Percentiles rank a stretch among this genome's conserved stretches.
phyloP scores from a whole-genome alignment of 2,329 filamentous ascomycete species.

The Canariomyces notabilis region DNA sequence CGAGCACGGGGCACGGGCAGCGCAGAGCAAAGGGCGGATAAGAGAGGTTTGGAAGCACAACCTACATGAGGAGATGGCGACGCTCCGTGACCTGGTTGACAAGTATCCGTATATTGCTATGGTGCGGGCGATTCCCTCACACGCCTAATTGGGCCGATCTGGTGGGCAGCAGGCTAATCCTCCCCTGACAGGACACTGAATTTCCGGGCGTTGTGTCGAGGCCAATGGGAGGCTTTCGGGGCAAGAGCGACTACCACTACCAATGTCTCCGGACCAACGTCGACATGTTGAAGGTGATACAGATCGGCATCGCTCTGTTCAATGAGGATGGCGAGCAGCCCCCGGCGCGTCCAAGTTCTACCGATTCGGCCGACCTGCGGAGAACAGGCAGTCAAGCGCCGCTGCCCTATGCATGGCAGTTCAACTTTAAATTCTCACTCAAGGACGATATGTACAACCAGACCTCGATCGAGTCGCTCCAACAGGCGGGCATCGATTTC shows the following conservation, averaged over 20 bases:
- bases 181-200: conserved; percentile 71
- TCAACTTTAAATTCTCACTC: conserved; percentile 96
- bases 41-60: conserved; percentile 95
- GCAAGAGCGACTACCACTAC: conserved; percentile 97
- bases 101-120: conserved; percentile 96
- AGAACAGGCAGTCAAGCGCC: conserved; percentile 41
- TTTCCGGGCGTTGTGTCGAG: conserved; percentile 96
- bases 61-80: conserved; percentile 82
- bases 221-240: conserved; percentile 89
- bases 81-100: conserved; percentile 76
- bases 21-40: conserved; percentile 70
- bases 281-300: conserved; percentile 94
- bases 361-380: conserved; percentile 38
- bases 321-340: conserved; percentile 84
- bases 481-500: conserved; percentile 91
- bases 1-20: conserved; percentile 48
- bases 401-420: conserved; percentile 92
- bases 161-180: conserved; percentile 1
- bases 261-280: conserved; percentile 96
- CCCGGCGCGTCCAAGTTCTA: conserved; percentile 57
- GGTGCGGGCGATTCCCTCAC: conserved; percentile 55
- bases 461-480: conserved; percentile 85
- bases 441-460: conserved; percentile 98
- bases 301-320: conserved; percentile 92
- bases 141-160: neutral